phyloP scores from a whole-genome alignment of 495 filamentous ascomycete species.

The Hyaloscypha variabilis region DNA sequence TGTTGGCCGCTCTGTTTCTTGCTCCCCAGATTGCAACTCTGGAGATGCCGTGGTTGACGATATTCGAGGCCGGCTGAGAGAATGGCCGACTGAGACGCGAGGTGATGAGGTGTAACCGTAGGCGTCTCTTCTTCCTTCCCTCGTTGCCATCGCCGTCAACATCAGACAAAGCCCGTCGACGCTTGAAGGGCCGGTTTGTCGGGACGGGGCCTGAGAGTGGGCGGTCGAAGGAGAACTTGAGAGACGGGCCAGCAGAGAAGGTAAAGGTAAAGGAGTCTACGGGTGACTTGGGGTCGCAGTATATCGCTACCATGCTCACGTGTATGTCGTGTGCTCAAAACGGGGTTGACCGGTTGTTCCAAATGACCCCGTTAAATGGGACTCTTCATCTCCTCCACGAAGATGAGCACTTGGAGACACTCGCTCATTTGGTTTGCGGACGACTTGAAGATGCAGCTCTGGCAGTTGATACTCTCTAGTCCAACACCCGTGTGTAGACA shows the following conservation, averaged over 20 bases:
- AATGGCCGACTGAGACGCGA: constrained; percentile 70
- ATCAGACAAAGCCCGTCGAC: constrained; percentile 58
- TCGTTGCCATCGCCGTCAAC: constrained; percentile 60
- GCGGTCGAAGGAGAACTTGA: constrained; percentile 30
- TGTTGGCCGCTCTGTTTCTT: constrained; percentile 39
- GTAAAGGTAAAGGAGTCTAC: constrained; percentile 29
- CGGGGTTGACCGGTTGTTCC: not conserved
- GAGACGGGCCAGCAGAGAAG: constrained; percentile 20
- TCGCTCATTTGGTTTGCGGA: constrained; percentile 27
- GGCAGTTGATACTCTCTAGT: not conserved
- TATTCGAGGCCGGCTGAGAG: constrained; percentile 68
- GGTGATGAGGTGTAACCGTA: constrained; percentile 65
- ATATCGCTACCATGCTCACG: constrained; percentile 35
- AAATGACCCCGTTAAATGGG: constrained; percentile 25
- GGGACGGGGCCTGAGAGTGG: constrained; percentile 16
- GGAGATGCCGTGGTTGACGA: constrained; percentile 61
- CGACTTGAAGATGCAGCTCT: not conserved
- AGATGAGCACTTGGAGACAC: constrained; percentile 29
- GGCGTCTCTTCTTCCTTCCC: constrained; percentile 61
- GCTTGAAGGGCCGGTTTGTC: constrained; percentile 47
- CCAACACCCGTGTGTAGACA: constrained; percentile 1
- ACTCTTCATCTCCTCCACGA: constrained; percentile 35
- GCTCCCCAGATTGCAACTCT: constrained; percentile 58
- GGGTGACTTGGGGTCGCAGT: constrained; percentile 16
- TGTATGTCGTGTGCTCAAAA: constrained; percentile 18